Base-by-base conservation (phyloP, 257 asterid species). In the Vinca minor region DNA sequence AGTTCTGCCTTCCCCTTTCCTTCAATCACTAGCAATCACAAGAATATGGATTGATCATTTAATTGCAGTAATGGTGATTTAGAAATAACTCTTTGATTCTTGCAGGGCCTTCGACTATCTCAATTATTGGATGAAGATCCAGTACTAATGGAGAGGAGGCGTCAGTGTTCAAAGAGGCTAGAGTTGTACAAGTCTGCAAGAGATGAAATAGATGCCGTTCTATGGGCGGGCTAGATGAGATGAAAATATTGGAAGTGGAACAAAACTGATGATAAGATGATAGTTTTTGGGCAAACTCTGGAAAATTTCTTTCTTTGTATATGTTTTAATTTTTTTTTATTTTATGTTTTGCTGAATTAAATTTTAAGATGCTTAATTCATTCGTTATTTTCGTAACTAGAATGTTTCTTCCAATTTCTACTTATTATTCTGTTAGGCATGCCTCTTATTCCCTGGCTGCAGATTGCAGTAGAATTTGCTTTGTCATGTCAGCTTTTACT, bases 121-220 rank as follows among this genome's bases (percentile, higher is more conserved):
- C 69, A 62, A 12, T 47, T 79, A 28, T 58, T 76, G 70, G 71
- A 70, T 54, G 84, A 79, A 76, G 81, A 76, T 70, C 81, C 74
- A 7, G 64, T 57, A 26, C 23, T 79, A 53, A 9, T 70, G 69
- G 79, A 73, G 75, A 76, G 75, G 74, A 70, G 84, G 65, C 72
- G 61, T 61, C 75, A 76, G 62, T 73, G 79, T 57, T 45, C 46
- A 0, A 73, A 39, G 72, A 73, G 73, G 66, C 73, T 79, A 14
- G 73, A 76, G 71, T 53, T 76, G 26, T 76, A 76, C 81, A 70
- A 64, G 71, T 65, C 70, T 59, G 84, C 81, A 59, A 79, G 77
- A 64, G 73, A 73, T 62, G 84, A 76, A 64, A 76, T 79, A 7
- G 79, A 76, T 23, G 61, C 77, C 50, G 69, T 59, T 36, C 28